Percentiles rank a stretch among this genome's conserved stretches.
Evolutionary conservation across 345 rosid genomes (phyloP).

Genomic region (Gossypium mustelinum): DNA sequence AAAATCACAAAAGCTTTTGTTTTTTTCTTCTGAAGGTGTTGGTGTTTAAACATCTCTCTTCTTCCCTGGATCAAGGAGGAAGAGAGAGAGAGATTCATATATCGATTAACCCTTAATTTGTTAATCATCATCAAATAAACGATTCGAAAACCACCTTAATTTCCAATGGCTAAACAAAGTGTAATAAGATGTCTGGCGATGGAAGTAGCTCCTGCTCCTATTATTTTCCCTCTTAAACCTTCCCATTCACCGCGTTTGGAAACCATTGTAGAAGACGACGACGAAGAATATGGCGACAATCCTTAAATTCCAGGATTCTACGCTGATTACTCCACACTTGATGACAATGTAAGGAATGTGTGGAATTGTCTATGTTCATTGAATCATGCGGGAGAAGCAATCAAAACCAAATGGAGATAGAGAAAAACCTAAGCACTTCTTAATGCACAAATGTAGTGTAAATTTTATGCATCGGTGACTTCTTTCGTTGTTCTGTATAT

Average conservation of each 20-base stretch:
- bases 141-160: too few relatives aligned
- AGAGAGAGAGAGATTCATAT: not conserved
- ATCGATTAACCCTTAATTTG: not conserved
- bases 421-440: not conserved
- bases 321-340: not conserved
- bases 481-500: not conserved
- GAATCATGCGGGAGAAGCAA: not conserved
- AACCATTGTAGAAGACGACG: slow-evolving; percentile 35
- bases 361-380: not conserved
- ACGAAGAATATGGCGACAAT: slow-evolving; percentile 24
- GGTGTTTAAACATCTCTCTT: not conserved
- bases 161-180: slow-evolving; percentile 23
- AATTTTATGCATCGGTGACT: not conserved
- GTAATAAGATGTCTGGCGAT: slow-evolving; percentile 21
- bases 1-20: not conserved
- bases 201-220: slow-evolving; percentile 46
- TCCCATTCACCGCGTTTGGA: slow-evolving; percentile 41
- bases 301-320: not conserved
- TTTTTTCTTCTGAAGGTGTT: not conserved
- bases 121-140: not conserved
- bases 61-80: not conserved
- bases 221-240: slow-evolving; percentile 36
- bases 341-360: not conserved
- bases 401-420: not conserved
- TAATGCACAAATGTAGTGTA: not conserved